These are phyloP conservation scores for Inonotus hispidus DNA, from an alignment of 1,284 basidiomycete genomes.

Conservation along the genomic window DNA sequence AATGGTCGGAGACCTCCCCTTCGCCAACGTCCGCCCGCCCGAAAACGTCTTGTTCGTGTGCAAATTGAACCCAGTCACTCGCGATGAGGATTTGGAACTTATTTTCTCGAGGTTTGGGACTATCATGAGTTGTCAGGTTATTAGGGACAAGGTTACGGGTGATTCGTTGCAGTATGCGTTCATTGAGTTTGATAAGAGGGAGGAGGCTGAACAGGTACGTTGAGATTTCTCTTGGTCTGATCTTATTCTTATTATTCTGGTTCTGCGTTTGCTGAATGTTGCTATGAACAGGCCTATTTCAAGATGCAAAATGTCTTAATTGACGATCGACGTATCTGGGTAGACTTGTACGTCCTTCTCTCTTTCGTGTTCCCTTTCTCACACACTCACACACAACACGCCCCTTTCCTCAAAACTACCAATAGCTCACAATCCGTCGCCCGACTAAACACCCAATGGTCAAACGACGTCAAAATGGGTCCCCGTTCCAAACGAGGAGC, in stretches of 20 bases:
- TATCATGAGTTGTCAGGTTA: conserved; percentile 97
- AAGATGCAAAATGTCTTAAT: conserved; percentile 99
- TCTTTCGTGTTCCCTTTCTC: not conserved
- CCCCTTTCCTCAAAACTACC: not conserved
- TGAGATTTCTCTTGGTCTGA: not conserved
- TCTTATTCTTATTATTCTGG: conserved; percentile 17
- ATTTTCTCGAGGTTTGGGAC: conserved; percentile 95
- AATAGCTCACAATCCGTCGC: conserved; percentile 87
- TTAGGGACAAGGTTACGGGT: conserved; percentile 91
- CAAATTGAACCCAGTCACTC: conserved; percentile 94
- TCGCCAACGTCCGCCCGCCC: conserved; percentile 95
- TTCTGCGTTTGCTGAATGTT: not conserved
- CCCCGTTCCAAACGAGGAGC: conserved; percentile 31
- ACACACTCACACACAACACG: not conserved
- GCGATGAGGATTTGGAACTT: conserved; percentile 93
- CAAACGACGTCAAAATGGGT: conserved; percentile 62
- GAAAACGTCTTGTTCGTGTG: conserved; percentile 99
- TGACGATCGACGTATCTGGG: conserved; percentile 98
- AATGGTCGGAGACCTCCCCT: conserved; percentile 98
- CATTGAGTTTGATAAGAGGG: conserved; percentile 93
- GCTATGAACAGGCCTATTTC: conserved; percentile 75
- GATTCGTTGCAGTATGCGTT: conserved; percentile 98
- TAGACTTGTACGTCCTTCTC: conserved; percentile 73
- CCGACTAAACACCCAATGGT: conserved; percentile 64
- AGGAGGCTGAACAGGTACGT: conserved; percentile 85